Evolutionary conservation across 129 eudicot species (phyloP), one percentile per base, ranked within the genome.

Genomic region (Centaurea solstitialis): DNA sequence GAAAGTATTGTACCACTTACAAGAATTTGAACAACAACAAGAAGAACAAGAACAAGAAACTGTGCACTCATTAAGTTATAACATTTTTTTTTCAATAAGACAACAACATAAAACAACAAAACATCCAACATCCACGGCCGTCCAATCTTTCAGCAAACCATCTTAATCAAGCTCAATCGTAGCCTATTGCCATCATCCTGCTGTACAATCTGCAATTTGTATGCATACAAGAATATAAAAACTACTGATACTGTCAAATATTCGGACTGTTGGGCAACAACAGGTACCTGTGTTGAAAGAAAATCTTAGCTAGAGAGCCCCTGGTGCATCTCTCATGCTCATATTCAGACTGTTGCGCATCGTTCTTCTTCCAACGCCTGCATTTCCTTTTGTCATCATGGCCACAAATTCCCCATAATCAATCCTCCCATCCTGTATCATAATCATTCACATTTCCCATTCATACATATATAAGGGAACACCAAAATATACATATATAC

Each of bases 381-480:
- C 92, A 81, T 91, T 91, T 71, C 98, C 98, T 74, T 93, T 95
- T 65, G 88, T 91, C 99, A 95, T 95, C 99, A 95, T 95, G 13
- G 99, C 97, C 50, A 91, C 99, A 79, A 95, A 95, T 84, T 95
- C 99, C 57, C 92, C 90, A 66, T 95, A 95, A 80, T 95, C 99
- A 20, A 95, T 95, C 80, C 89, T 86, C 70, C 99, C 89, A 70
- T 86, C 89, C 89, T 86, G 82, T 30, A 69, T 76, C 62, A 81
- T 37, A 82, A 17, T 15, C 72, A 24, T 20, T 24, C 72, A 9
- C 10, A 67, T 53, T 53, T 53, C 64, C 64, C 21, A 57, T 17
- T 57, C 1, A 5, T 17, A 35, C n/a, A 57, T 15, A 50, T 33
- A 33, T 33, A 33, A 43, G n/a, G 57, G 11, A 45, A 45, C 57